Percentiles rank a stretch among this genome's conserved stretches.
phyloP scores from a whole-genome alignment of 371 early-diverging fungal species.

The Actinomortierella wolfii region DNA sequence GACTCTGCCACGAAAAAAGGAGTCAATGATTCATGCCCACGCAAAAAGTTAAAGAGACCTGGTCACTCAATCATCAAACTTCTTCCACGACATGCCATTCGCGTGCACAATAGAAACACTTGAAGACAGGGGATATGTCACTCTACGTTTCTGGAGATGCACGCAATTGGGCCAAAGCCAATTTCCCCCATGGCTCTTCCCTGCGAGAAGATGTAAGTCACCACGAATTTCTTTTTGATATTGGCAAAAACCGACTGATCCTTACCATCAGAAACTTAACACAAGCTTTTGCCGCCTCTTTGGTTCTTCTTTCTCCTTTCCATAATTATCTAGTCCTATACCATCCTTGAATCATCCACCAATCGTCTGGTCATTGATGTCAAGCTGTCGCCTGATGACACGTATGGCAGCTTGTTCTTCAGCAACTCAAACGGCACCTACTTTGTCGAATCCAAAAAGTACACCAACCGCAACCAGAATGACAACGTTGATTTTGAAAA shows the following conservation, averaged over 20 bases:
- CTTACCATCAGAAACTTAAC: background rate
- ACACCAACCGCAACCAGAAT: conserved; percentile 74
- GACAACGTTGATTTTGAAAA: conserved; percentile 93
- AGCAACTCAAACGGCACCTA: conserved; percentile 92
- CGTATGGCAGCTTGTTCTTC: conserved; percentile 76
- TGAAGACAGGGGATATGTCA: conserved; percentile 53
- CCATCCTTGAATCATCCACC: conserved; percentile 77
- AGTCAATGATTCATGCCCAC: background rate
- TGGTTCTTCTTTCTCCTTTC: background rate
- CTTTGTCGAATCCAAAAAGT: conserved; percentile 75
- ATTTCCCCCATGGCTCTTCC: conserved; percentile 58
- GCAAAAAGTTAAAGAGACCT: background rate
- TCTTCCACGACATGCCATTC: conserved; percentile 1
- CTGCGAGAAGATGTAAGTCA: conserved; percentile 40
- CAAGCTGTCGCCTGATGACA: conserved; percentile 24
- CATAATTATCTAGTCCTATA: conserved; percentile 63
- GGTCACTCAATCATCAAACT: background rate
- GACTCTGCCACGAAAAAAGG: background rate
- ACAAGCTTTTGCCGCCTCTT: conserved; percentile 10
- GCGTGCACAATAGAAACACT: conserved; percentile 37
- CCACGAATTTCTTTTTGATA: background rate
- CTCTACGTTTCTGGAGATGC: conserved; percentile 67
- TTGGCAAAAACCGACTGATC: background rate
- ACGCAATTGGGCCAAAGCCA: conserved; percentile 63
- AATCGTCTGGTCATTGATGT: conserved; percentile 72